Base-by-base conservation (phyloP, 805 yeast species). In the Monosporozyma aquatica region DNA sequence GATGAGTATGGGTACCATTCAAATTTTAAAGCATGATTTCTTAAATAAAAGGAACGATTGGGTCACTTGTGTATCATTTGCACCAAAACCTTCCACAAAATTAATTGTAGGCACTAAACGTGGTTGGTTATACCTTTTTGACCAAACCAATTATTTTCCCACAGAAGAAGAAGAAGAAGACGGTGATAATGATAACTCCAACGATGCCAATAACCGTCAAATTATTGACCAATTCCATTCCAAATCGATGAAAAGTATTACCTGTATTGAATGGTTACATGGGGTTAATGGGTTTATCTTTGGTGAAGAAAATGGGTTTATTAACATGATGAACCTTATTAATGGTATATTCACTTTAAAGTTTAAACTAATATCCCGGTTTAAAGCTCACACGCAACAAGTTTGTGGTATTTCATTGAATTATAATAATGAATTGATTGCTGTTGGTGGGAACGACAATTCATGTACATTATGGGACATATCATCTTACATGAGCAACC, bases 361-460 rank as follows among this genome's bases (percentile, higher is more conserved):
- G 18, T 18, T 32, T 18, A 32, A 32, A 32, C 18, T 32, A 10
- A 23, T 32, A 6, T 18, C 23, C 1, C 51, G 54, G 10, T 64
- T 76, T 45, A 67, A 65, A 50, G 68, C 75, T 28, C 78, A 74
- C 44, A 66, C 68, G 23, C 81, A 76, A 50, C 83, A 77, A 55
- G 70, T 78, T 26, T 78, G 83, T 59, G 84, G 83, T 1, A 71
- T 86, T 14, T 78, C 84, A 4, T 58, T 86, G 13, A 78, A 75
- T 47, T 61, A 65, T 5, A 74, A 74, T 41, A 63, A 65, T 20
- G 64, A 68, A 1, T 80, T 80, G 42, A 53, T 85, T 27, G 87
- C 95, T 0, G 72, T 84, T 7, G 96, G 96, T 0, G 84, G 87
- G 2, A 87, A 87, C 57, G 95, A 87, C 55, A 86, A 87, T 53